Evolutionary conservation across 2,329 filamentous ascomycete species (phyloP).

Genomic region (Sarocladiaceae sp.): DNA sequence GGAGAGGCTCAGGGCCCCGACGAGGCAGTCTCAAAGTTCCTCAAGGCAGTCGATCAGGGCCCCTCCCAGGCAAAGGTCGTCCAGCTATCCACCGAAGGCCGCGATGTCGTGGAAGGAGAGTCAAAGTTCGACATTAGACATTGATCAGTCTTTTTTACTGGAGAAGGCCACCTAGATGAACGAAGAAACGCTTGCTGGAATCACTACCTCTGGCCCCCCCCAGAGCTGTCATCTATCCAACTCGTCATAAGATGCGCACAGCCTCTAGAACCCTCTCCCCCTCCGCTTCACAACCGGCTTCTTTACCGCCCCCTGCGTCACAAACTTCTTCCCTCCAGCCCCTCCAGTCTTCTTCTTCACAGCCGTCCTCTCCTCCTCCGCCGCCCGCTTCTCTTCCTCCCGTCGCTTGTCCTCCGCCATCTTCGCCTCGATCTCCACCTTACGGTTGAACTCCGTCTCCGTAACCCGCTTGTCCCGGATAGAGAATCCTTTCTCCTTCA

Average conservation of each 20-base stretch:
- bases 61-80: slow-evolving; percentile 67
- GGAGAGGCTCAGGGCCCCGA: slow-evolving; percentile 80
- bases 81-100: slow-evolving; percentile 63
- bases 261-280: slow-evolving; percentile 43
- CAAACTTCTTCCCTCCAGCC: slow-evolving; percentile 46
- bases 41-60: slow-evolving; percentile 69
- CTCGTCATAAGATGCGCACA: background rate
- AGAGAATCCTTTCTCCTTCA: slow-evolving; percentile 97
- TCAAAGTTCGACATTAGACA: slow-evolving; percentile 53
- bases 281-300: slow-evolving; percentile 53
- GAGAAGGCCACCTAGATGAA: no score
- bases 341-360: slow-evolving; percentile 33
- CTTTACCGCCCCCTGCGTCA: slow-evolving; percentile 55
- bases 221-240: background rate
- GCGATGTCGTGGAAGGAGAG: slow-evolving; percentile 62
- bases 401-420: slow-evolving; percentile 80
- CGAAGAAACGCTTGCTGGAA: background rate
- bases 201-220: no score
- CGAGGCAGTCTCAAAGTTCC: slow-evolving; percentile 58
- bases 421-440: slow-evolving; percentile 87
- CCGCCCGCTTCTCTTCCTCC: slow-evolving; percentile 50
- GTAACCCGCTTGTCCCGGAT: slow-evolving; percentile 77
- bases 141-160: no score
- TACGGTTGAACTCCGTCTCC: slow-evolving; percentile 85
- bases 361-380: slow-evolving; percentile 39